Evolutionary conservation across 495 filamentous ascomycete species (phyloP), one percentile per base, ranked within the genome.

Genomic region (Hypoxylon perforatum): DNA sequence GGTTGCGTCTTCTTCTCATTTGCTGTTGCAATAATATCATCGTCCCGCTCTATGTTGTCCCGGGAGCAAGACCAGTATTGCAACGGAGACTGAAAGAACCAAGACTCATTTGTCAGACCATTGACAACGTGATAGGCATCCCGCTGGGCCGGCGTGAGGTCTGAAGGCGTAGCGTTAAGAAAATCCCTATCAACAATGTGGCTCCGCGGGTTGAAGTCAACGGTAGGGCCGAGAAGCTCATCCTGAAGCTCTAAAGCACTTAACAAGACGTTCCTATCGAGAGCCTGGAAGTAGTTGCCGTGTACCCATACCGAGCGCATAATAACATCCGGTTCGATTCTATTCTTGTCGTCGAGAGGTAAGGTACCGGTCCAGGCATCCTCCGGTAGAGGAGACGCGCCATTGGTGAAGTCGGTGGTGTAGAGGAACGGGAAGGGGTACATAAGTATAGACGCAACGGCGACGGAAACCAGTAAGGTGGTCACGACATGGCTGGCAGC

Each of bases 301-400:
- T 86, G 84, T 21, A 86, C 75, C 84, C 84, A 86, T 56, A 85
- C 77, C 15, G 84, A 82, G 51, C 84, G 84, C 83, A 86, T 85
- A 45, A 83, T 80, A 36, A 86, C 81, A 65, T 86, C 84, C 4
- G 82, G 78, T 33, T 77, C 77, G 35, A 75, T 69, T 21, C 45
- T 69, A 3, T 61, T 61, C 42, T 68, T 63, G 38, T 78, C 77
- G 47, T 74, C 65, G 54, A 87, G 83, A 21, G 87, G 86, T 47
- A 85, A 84, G 4, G 89, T 89, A 36, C 88, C 87, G 19, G 89
- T 91, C 90, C 90, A 92, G 53, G 90, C 90, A 82, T 91, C 87
- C 70, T 90, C 86, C 15, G 90, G 89, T 12, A 91, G 81, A 61
- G 84, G 81, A 48, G 87, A 84, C 50, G 84, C 79, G 76, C 86